A percentile compares a stretch with the other conserved stretches of the same genome.
These are phyloP conservation scores for Kodamaea ohmeri DNA, from an alignment of 1,139 yeast species.

Conservation along the genomic window DNA sequence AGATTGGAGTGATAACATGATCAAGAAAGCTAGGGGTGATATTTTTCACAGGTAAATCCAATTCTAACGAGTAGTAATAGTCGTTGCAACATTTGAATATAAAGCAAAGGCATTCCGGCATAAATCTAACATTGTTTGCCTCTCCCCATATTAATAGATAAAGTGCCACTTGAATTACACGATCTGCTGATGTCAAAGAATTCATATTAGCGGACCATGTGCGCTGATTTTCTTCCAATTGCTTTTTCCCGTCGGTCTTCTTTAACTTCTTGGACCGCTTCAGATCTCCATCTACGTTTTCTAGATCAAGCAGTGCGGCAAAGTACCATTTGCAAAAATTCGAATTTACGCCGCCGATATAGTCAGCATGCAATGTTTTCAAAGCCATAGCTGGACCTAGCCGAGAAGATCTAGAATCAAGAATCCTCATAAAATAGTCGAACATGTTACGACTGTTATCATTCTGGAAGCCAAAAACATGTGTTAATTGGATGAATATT, in stretches of 20 bases:
- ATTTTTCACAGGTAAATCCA: slow-evolving; percentile 23
- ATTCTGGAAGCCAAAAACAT: slow-evolving; percentile 66
- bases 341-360: slow-evolving; percentile 88
- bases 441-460: slow-evolving; percentile 65
- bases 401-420: slow-evolving; percentile 72
- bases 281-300: slow-evolving; percentile 36
- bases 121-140: slow-evolving; percentile 75
- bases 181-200: slow-evolving; percentile 48
- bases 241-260: background rate
- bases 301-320: slow-evolving; percentile 86
- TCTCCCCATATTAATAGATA: slow-evolving; percentile 87
- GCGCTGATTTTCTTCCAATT: slow-evolving; percentile 76
- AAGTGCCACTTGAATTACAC: slow-evolving; percentile 63
- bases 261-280: background rate
- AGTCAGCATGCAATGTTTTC: slow-evolving; percentile 63
- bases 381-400: slow-evolving; percentile 55
- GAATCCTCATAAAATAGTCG: slow-evolving; percentile 56
- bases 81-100: slow-evolving; percentile 77
- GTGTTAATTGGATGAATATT: slow-evolving; percentile 33
- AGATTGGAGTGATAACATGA: slow-evolving; percentile 72
- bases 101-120: slow-evolving; percentile 85
- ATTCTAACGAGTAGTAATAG: slow-evolving; percentile 49
- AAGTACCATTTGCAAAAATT: slow-evolving; percentile 95
- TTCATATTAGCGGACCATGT: slow-evolving; percentile 70
- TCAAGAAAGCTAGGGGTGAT: slow-evolving; percentile 47